Conservation (phyloP, 2,329 filamentous ascomycete species). For the Penicillium sp. region DNA sequence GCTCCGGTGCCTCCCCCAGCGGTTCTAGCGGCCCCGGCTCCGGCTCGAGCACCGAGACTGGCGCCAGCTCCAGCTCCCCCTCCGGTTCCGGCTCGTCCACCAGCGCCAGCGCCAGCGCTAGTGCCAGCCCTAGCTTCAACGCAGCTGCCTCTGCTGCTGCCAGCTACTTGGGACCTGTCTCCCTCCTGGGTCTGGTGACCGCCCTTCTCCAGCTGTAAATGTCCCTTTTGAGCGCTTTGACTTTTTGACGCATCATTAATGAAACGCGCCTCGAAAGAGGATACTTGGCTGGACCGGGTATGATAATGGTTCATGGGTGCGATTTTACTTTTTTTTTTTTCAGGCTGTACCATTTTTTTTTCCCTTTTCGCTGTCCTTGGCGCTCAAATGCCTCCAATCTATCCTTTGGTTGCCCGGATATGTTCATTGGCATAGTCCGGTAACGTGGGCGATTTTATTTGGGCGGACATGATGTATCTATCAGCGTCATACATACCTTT, state of each 20-base stretch:
- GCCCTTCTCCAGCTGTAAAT: slow-evolving; percentile 27
- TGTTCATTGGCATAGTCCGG: neutral
- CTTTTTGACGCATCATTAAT: slow-evolving; percentile 2
- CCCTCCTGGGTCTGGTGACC: slow-evolving; percentile 20
- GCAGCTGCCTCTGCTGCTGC: slow-evolving; percentile 18
- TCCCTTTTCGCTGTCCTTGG: neutral
- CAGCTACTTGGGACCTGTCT: slow-evolving; percentile 18
- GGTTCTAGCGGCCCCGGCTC: slow-evolving; percentile 9
- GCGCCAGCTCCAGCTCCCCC: slow-evolving; percentile 5
- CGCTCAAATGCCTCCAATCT: neutral
- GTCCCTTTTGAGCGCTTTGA: neutral
- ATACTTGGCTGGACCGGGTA: slow-evolving; percentile 20
- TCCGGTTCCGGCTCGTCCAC: slow-evolving; percentile 7
- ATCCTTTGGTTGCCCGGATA: neutral
- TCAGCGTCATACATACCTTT: slow-evolving; percentile 1
- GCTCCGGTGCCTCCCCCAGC: slow-evolving; percentile 6
- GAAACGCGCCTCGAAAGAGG: slow-evolving; percentile 17
- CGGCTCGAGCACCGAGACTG: slow-evolving; percentile 10
- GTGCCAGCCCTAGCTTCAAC: slow-evolving; percentile 12
- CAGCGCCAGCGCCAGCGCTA: slow-evolving; percentile 8
- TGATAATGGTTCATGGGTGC: slow-evolving; percentile 10
- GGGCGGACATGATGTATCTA: slow-evolving; percentile 3
- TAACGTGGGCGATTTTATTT: neutral
- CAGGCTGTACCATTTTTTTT: slow-evolving; percentile 5
- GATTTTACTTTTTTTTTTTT: slow-evolving; percentile 2